Evolutionary conservation across 2,329 filamentous ascomycete genomes (phyloP).

Genomic region (Claviceps pusilla): DNA sequence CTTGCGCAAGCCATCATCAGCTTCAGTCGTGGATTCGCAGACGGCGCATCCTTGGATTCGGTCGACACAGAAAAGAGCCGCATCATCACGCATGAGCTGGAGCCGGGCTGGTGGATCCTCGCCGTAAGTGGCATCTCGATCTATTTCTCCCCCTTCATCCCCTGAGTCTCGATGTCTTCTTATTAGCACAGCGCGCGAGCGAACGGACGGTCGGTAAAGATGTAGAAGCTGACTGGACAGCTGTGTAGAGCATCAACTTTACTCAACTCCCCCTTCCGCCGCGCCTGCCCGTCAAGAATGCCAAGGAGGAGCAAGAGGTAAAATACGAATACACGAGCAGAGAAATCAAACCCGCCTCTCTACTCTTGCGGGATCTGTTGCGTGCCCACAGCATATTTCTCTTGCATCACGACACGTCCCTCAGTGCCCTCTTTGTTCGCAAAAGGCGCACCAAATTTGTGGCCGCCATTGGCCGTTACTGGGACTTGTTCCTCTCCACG

Average conservation of each 20-base stretch:
- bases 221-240: background rate
- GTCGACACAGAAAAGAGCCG: constrained; percentile 85
- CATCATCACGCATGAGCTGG: constrained; percentile 73
- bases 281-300: constrained; percentile 27
- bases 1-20: constrained; percentile 92
- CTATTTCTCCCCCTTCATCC: no score
- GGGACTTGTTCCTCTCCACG: constrained; percentile 52
- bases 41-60: constrained; percentile 59
- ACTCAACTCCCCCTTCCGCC: constrained; percentile 54
- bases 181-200: background rate
- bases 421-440: constrained; percentile 54
- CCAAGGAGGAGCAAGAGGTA: constrained; percentile 23
- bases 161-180: background rate
- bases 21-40: constrained; percentile 79
- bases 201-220: background rate
- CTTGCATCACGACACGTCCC: constrained; percentile 67
- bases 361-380: constrained; percentile 67
- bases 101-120: constrained; percentile 88
- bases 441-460: constrained; percentile 55
- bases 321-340: constrained; percentile 70
- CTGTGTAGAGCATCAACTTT: constrained; percentile 46
- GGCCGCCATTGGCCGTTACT: constrained; percentile 60
- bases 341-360: constrained; percentile 68
- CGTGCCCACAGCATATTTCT: constrained; percentile 74
- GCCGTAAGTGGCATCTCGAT: constrained; percentile 43